Conservation (phyloP, 75 land plant genomes). For the Selaginella tamariscina region DNA sequence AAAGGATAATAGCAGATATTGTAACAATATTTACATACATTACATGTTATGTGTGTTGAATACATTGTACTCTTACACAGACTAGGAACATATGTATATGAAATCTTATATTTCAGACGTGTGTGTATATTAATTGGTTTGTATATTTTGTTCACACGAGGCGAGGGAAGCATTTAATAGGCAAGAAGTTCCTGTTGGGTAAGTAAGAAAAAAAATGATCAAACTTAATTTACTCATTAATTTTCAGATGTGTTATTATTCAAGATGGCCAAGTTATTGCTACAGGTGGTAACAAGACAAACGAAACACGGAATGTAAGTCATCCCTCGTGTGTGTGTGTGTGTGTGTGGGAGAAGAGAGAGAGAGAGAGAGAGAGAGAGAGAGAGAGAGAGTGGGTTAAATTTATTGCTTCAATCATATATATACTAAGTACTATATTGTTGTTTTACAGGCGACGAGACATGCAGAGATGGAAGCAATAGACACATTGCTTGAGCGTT, state of each 20-base stretch:
- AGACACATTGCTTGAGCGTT: slow-evolving; percentile 45
- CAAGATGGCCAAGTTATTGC: slow-evolving; percentile 55
- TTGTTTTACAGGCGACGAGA: slow-evolving; percentile 49
- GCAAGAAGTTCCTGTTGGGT: slow-evolving; percentile 70
- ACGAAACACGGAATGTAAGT: slow-evolving; percentile 61
- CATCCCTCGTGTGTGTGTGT: too few relatives aligned
- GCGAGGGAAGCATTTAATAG: slow-evolving; percentile 43
- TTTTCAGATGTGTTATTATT: slow-evolving; percentile 61
- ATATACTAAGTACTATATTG: background rate
- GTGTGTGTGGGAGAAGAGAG: too few relatives aligned
- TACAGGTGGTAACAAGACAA: slow-evolving; percentile 60
- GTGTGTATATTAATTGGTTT: background rate
- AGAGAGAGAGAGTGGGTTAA: too few relatives aligned
- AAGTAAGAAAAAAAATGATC: background rate
- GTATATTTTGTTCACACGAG: slow-evolving; percentile 22
- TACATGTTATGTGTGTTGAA: too few relatives aligned
- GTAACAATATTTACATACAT: too few relatives aligned
- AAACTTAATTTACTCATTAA: background rate
- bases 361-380: too few relatives aligned
- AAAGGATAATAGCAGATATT: too few relatives aligned
- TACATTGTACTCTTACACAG: too few relatives aligned
- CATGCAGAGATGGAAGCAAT: slow-evolving; percentile 99
- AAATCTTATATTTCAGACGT: background rate
- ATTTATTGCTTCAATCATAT: background rate
- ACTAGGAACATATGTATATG: too few relatives aligned